These are phyloP conservation scores for Solanum hybrid DNA, from an alignment of 305 asterid species.

Conservation along the genomic window DNA sequence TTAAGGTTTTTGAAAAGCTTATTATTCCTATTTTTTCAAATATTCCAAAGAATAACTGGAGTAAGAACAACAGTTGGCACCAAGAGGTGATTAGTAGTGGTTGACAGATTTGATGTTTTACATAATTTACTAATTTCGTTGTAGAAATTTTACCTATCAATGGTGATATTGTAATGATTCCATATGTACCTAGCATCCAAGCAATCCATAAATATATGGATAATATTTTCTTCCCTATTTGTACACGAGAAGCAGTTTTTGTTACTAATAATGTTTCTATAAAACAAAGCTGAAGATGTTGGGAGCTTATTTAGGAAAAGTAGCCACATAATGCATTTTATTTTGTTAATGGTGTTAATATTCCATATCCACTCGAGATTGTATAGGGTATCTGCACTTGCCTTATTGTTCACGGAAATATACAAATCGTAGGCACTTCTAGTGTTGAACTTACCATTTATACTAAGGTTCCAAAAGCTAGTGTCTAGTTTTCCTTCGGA, in stretches of 20 bases:
- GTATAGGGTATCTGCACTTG: fast-evolving
- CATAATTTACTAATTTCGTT: background rate
- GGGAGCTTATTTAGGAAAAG: background rate
- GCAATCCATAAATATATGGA: background rate
- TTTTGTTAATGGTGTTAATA: background rate
- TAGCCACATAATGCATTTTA: background rate
- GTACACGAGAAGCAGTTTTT: background rate
- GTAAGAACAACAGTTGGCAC: background rate
- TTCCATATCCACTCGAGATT: background rate
- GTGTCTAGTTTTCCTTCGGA: background rate
- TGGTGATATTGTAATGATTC: background rate
- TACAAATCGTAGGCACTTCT: background rate
- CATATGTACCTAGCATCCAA: background rate
- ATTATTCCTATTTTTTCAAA: background rate
- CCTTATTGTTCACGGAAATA: background rate
- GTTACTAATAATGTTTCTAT: background rate
- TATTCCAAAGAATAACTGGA: background rate
- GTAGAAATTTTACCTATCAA: too few species aligned
- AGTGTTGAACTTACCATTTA: too few species aligned
- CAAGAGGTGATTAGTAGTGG: background rate
- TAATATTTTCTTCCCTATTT: background rate
- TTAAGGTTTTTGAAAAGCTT: background rate
- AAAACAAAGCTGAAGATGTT: background rate
- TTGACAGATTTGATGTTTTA: background rate
- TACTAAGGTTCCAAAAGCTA: background rate